Base-by-base conservation (phyloP, 2,329 filamentous ascomycete genomes). In the Colletotrichum higginsianum region DNA sequence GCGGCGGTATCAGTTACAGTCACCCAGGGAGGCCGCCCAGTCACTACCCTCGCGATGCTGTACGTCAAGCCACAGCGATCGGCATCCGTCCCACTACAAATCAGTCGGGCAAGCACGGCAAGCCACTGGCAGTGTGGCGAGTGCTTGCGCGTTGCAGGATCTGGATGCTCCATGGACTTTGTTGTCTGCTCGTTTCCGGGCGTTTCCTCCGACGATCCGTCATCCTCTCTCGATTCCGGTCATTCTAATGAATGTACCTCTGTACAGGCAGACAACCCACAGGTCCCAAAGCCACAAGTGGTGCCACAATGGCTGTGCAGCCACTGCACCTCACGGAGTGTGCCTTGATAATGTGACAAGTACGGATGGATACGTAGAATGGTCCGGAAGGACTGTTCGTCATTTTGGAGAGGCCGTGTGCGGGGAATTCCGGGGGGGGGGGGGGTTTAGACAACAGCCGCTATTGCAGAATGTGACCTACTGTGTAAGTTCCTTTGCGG, bases 11-110 rank as follows among this genome's bases (percentile, higher is more conserved):
- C 30, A 35, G 30, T 35, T 60, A 64, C 53, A 68, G 13, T 57
- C 57, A 60, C 68, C 21, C 49, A 40, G 21, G 40, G 69, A 72
- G 65, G 66, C 65, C 65, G 66, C 66, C 65, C 52, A 42, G 58
- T 44, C 16, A 35, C 30, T 35, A 26, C 60, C 46, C 53, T 42
- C 40, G 15, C n/a, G 30, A 53, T 52, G 58, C 46, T 35, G 9
- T 61, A 21, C 70, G 38, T 66, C 61, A 61, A 72, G 70, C 70
- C 70, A 72, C 70, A 72, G 46, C 47, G 57, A 71, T 68, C 68
- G 58, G 49, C 65, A 38, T n/a, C 30, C 30, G 30, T 11, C 26
- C 8, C 18, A 13, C 8, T 35, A 35, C 30, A 35, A 12, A 52
- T 21, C 64, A 52, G 21, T 26, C 18, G 16, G 30, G 30, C 40